Evolutionary conservation across 2,329 filamentous ascomycete genomes (phyloP).

Genomic region (Xylaria sp.): DNA sequence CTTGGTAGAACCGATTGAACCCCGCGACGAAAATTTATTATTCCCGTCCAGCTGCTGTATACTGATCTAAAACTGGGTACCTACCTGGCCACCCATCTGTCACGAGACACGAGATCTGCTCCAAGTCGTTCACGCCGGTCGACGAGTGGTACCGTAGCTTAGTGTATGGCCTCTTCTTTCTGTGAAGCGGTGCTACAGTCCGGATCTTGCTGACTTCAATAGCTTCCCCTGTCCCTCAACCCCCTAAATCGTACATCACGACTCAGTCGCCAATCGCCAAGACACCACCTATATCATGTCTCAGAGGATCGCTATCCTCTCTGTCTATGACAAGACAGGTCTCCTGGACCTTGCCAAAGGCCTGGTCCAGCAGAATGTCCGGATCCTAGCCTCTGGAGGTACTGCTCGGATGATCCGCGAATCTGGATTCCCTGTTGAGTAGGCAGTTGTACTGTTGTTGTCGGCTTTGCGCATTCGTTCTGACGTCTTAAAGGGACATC

Average conservation of each 20-base stretch:
- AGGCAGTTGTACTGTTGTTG: constrained; percentile 46
- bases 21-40: constrained; percentile 30
- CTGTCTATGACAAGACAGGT: constrained; percentile 98
- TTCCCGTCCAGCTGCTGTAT: constrained; percentile 5
- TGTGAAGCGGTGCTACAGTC: neutral
- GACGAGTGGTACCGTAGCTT: neutral
- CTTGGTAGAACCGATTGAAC: constrained; percentile 4
- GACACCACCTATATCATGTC: constrained; percentile 40
- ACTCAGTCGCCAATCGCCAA: constrained; percentile 16
- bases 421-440: constrained; percentile 94
- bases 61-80: neutral
- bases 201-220: neutral
- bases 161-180: neutral
- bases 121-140: neutral
- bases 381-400: constrained; percentile 91
- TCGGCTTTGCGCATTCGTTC: constrained; percentile 11
- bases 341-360: constrained; percentile 91
- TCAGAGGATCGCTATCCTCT: constrained; percentile 83
- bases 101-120: neutral
- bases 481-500: constrained; percentile 71
- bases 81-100: neutral
- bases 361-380: constrained; percentile 85
- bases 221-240: neutral
- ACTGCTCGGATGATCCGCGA: constrained; percentile 97
- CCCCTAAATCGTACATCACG: constrained; percentile 2